Conservation (phyloP, 2,329 filamentous ascomycete species). For the Elsinoe batatas region DNA sequence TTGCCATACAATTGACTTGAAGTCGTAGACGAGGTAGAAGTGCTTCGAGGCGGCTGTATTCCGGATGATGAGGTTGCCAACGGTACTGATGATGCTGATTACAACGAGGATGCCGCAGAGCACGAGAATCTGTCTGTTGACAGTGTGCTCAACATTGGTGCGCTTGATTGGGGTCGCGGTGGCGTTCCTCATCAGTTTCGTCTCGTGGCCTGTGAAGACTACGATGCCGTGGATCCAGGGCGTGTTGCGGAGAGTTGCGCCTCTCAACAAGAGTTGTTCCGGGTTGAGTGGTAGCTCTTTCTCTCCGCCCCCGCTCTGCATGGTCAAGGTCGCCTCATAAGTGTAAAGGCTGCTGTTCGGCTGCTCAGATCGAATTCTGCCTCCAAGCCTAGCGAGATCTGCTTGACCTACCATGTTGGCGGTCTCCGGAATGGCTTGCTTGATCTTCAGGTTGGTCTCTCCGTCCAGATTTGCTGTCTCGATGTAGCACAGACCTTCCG, state of each 20-base stretch:
- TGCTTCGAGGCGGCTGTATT: constrained; percentile 53
- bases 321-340: constrained; percentile 90
- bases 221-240: constrained; percentile 95
- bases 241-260: constrained; percentile 88
- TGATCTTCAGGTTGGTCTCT: constrained; percentile 97
- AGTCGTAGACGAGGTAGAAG: constrained; percentile 60
- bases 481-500: constrained; percentile 95
- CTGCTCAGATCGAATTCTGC: constrained; percentile 84
- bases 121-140: constrained; percentile 88
- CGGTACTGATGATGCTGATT: constrained; percentile 80
- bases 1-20: constrained; percentile 59
- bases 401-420: constrained; percentile 73
- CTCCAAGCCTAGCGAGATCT: constrained; percentile 76
- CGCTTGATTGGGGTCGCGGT: constrained; percentile 96
- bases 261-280: constrained; percentile 85
- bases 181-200: constrained; percentile 97
- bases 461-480: constrained; percentile 96
- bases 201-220: constrained; percentile 96
- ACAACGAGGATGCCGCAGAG: constrained; percentile 73
- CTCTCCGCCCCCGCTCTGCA: constrained; percentile 82
- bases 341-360: constrained; percentile 98
- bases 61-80: constrained; percentile 78
- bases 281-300: constrained; percentile 84
- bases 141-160: constrained; percentile 86
- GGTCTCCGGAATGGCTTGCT: constrained; percentile 92